Evolutionary conservation across 805 yeast species (phyloP), one percentile per base, ranked within the genome.

Genomic region (Yamadazyma insecticola): DNA sequence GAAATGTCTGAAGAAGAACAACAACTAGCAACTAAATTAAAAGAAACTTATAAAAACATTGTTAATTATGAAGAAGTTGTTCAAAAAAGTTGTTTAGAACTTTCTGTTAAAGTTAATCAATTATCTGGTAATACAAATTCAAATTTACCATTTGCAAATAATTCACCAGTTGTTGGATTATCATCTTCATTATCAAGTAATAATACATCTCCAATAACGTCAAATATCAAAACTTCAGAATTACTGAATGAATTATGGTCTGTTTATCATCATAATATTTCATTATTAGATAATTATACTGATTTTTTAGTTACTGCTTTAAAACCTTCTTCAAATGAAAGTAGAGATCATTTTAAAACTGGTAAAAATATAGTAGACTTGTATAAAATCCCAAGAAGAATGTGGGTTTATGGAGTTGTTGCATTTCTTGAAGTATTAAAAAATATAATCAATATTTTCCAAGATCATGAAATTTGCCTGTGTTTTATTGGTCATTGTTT

Each of bases 341-440:
- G 63, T 11, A 66, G 62, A 35, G 45, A 41, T 11, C 41, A 38
- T 30, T 79, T 82, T 20, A 79, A 76, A 49, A 77, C 88, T 3
- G 92, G 92, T 2, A 78, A 76, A 48, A 85, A 82, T 43, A 75
- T 84, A 28, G 84, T 84, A 6, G 81, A 80, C 41, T 73, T 81
- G 24, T 83, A 84, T 52, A 76, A 87, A 52, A 81, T 84, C 25
- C 84, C 85, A 21, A 67, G 90, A 45, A 63, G 92, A 44, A 67
- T 84, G 65, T 84, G 92, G 92, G 89, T 84, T 6, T 83, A 83
- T 52, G 94, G 94, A 16, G 77, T 85, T 10, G 89, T 83, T 11
- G 85, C 89, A 13, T 81, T 83, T 44, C 56, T 82, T 29, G 92
- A 82, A 51, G 87, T 82, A 5, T 58, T 82, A 47, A 82, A 82